Evolutionary conservation across 108 stramenopile genomes (phyloP).

Genomic region (Pseudonitzschia multiseries): DNA sequence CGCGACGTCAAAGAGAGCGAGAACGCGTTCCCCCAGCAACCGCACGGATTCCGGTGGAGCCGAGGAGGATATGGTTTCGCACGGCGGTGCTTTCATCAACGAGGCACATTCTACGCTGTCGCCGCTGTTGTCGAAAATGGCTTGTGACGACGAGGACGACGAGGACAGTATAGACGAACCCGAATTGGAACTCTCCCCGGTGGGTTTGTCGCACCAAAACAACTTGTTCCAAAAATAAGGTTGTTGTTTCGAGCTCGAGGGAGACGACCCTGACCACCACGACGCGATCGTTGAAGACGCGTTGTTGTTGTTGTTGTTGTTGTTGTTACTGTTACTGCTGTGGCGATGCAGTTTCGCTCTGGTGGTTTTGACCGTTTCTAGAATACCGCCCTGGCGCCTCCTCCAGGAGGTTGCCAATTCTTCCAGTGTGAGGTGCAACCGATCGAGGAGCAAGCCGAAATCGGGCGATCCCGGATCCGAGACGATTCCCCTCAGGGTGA

Average conservation of each 20-base stretch:
- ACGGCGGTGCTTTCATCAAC: neutral
- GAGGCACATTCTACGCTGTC: neutral
- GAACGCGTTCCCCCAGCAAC: conserved; percentile 22
- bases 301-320: too few relatives aligned
- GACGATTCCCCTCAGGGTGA: conserved; percentile 56
- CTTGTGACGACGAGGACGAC: neutral
- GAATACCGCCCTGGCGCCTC: conserved; percentile 14
- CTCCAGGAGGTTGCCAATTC: conserved; percentile 58
- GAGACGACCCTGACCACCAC: neutral
- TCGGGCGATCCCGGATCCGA: conserved; percentile 45
- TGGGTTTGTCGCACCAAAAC: neutral
- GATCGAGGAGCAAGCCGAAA: conserved; percentile 64
- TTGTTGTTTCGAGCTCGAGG: neutral
- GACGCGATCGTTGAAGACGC: neutral
- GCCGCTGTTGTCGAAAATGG: neutral
- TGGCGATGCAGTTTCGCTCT: neutral
- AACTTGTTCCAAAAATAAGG: neutral
- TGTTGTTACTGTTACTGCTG: too few relatives aligned
- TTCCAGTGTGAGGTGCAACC: conserved; percentile 51
- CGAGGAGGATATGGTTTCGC: neutral
- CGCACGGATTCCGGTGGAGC: neutral
- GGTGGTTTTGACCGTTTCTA: neutral
- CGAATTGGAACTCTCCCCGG: too few relatives aligned
- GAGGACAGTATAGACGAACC: too few relatives aligned
- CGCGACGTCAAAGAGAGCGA: conserved; percentile 34